phyloP scores from a whole-genome alignment of 2,329 filamentous ascomycete genomes.

The Sporothrix pallida region DNA sequence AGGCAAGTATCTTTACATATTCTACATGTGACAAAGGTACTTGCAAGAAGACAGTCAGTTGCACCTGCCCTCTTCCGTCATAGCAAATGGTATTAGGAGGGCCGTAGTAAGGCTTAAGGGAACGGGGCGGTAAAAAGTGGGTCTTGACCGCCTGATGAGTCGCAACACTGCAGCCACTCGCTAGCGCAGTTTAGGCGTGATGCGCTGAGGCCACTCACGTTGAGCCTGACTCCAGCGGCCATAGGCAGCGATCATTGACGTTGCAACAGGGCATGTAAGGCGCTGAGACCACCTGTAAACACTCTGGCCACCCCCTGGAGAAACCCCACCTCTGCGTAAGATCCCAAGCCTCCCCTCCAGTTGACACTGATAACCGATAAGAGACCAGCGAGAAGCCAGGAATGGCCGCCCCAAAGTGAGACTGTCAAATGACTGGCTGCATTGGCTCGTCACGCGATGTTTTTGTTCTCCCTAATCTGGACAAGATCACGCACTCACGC shows the following conservation, averaged over 20 bases:
- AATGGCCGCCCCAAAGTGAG: neutral
- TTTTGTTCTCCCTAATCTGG: neutral
- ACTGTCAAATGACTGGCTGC: constrained; percentile 19
- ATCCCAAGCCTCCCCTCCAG: neutral
- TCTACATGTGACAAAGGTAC: constrained; percentile 6
- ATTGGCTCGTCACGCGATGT: constrained; percentile 21
- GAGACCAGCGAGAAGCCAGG: neutral
- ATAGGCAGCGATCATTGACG: constrained; percentile 17
- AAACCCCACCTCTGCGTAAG: constrained; percentile 16
- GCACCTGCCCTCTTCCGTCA: constrained; percentile 6
- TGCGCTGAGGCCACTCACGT: no score
- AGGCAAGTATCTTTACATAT: neutral
- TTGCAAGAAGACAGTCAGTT: neutral
- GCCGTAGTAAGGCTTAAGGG: neutral
- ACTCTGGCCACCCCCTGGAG: neutral
- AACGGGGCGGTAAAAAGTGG: constrained; percentile 13
- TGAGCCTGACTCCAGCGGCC: no score
- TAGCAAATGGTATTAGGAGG: neutral
- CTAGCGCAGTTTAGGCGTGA: neutral
- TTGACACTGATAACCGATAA: constrained; percentile 17
- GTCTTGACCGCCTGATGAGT: constrained; percentile 6
- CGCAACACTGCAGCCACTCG: neutral
- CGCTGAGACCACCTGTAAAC: constrained; percentile 10
- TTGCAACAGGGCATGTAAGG: neutral
- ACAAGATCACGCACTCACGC: neutral